Evolutionary conservation across 192 early-diverging fungal species (phyloP).

Genomic region (Mortierella claussenii): DNA sequence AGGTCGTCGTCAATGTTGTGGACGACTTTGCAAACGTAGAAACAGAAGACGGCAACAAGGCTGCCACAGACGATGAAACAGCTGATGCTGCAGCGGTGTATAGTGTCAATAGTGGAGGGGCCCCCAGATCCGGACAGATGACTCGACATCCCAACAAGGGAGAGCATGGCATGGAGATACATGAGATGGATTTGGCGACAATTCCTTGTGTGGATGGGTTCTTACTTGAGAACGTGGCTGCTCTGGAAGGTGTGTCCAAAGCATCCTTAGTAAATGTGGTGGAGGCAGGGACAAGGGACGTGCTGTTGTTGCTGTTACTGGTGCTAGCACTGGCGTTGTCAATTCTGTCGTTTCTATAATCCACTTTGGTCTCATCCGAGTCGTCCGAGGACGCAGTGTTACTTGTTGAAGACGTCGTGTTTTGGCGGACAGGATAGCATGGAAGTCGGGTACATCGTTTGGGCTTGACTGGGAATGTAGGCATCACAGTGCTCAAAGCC

Average conservation of each 20-base stretch:
- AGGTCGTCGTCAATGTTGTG: not conserved
- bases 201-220: no score
- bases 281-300: no score
- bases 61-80: constrained; percentile 3
- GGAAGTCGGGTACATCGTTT: constrained; percentile 44
- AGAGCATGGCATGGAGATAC: constrained; percentile 49
- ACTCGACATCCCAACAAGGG: constrained; percentile 30
- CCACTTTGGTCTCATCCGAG: no score
- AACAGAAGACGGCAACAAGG: not conserved
- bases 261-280: no score
- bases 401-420: not conserved
- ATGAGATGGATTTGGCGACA: constrained; percentile 8
- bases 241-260: no score
- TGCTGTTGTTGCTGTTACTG: not conserved
- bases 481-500: not conserved
- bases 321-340: not conserved
- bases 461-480: constrained; percentile 16
- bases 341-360: not conserved
- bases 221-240: no score
- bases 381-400: not conserved
- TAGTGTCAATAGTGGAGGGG: constrained; percentile 24
- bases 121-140: constrained; percentile 6
- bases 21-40: not conserved
- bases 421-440: constrained; percentile 32
- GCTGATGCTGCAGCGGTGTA: constrained; percentile 17